These are phyloP conservation scores for Saturnispora dispora DNA, from an alignment of 805 yeast species.

Conservation along the genomic window DNA sequence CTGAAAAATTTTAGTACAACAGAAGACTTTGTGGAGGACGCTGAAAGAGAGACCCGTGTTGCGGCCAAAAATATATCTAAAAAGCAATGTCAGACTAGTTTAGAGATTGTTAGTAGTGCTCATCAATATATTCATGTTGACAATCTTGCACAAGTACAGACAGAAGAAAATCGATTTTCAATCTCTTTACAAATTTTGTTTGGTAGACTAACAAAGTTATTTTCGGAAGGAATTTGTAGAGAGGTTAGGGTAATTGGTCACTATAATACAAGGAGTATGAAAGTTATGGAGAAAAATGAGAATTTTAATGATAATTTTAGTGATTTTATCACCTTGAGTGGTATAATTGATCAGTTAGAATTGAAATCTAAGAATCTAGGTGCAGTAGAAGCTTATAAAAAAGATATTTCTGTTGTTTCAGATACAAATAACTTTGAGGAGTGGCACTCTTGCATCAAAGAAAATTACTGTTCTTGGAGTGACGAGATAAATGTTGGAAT, in stretches of 20 bases:
- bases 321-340: constrained; percentile 44
- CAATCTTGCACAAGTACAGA: not conserved
- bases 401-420: constrained; percentile 13
- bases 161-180: not conserved
- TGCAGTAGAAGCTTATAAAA: constrained; percentile 17
- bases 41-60: too few relatives aligned
- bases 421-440: constrained; percentile 17
- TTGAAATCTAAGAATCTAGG: constrained; percentile 16
- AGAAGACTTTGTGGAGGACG: too few relatives aligned
- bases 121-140: not conserved
- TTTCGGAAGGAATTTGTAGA: constrained; percentile 45
- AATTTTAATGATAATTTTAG: constrained; percentile 5
- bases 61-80: not conserved
- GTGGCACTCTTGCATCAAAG: constrained; percentile 12
- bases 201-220: constrained; percentile 32
- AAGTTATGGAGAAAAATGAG: constrained; percentile 7
- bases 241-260: constrained; percentile 53
- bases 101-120: not conserved
- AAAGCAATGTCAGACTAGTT: not conserved
- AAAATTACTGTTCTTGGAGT: constrained; percentile 19
- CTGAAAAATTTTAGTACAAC: too few relatives aligned
- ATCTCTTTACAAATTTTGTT: not conserved
- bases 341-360: constrained; percentile 48
- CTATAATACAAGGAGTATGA: constrained; percentile 25
- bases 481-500: constrained; percentile 28